Percentiles rank a stretch among this genome's conserved stretches.
Conservation (phyloP, 331 rosid species). For the Quercus lobata region DNA sequence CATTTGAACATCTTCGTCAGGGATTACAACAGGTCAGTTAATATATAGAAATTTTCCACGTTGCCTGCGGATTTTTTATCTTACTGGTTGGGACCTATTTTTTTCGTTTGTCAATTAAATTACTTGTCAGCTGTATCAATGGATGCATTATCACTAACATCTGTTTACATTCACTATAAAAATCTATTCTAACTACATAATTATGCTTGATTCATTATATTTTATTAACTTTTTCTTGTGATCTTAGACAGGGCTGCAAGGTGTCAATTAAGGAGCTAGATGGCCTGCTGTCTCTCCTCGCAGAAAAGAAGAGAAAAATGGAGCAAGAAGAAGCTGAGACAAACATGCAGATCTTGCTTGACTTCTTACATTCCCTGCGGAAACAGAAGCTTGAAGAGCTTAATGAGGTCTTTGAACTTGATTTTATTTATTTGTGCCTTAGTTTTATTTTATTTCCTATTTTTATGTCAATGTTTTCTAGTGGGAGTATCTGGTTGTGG, state of each 20-base stretch:
- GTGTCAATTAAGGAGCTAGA: slow-evolving; percentile 88
- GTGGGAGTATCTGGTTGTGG: not conserved
- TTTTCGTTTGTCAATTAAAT: not conserved
- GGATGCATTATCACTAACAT: not conserved
- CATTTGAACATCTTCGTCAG: slow-evolving; percentile 78
- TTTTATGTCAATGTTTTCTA: not conserved
- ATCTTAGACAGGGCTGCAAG: slow-evolving; percentile 70
- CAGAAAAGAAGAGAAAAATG: slow-evolving; percentile 92
- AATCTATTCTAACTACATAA: not conserved
- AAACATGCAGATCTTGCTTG: slow-evolving; percentile 90
- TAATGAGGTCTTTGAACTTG: slow-evolving; percentile 56
- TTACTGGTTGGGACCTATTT: not conserved
- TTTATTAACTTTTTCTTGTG: slow-evolving; percentile 3
- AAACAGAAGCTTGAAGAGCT: slow-evolving; percentile 85
- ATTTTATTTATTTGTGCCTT: not conserved
- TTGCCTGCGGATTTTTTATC: not conserved
- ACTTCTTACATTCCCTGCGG: slow-evolving; percentile 82
- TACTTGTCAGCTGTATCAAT: not conserved
- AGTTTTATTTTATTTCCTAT: slow-evolving; percentile 1
- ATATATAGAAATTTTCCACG: not conserved
- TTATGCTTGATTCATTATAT: not conserved
- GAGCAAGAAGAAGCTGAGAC: slow-evolving; percentile 96
- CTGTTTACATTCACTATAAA: not conserved
- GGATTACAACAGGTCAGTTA: slow-evolving; percentile 66
- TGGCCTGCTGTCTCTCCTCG: slow-evolving; percentile 66